Evolutionary conservation across 176 grass and related monocot genomes (phyloP), one percentile per base, ranked within the genome.

Genomic region (Puccinellia tenuiflora): DNA sequence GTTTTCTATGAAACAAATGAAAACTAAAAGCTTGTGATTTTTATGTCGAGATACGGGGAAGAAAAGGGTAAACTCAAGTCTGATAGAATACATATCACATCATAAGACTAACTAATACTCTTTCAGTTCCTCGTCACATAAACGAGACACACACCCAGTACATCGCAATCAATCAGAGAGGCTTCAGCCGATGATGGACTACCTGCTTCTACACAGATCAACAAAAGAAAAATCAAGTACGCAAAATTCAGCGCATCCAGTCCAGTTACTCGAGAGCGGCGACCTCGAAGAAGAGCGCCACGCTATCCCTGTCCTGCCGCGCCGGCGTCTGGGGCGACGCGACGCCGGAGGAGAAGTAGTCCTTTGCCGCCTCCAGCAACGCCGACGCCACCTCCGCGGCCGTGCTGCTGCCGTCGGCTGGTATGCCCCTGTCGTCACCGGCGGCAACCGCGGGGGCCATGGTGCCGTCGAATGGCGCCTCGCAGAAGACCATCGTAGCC

Each of bases 391-490:
- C 38, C 68, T 71, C 31, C 7, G 31, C 7, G 0, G 1, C 63
- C 15, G 62, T 20, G 16, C 0, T 20, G 16, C 0, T 18, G 0
- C 62, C 30, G 28, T 29, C 64, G 12, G 64, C 33, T 35, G 7
- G 16, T 1, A 13, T 13, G 66, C 0, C 4, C 65, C 22, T 13
- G 65, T 39, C 65, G 1, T 68, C 64, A 4, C 5, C 20, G 66
- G 66, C 66, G 13, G 68, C 14, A 1, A 71, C 68, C 39, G 39
- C 68, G 38, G 68, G 39, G 6, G 13, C 68, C 38, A 71, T 22
- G 66, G 68, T 71, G 68, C 68, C 68, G 24, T 73, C 70, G 70
- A 73, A 73, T 1, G 70, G 70, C 43, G 70, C 70, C 70, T 73
- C 70, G 70, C 70, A 73, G 43, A 50, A 73, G 15, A 50, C 43